Evolutionary conservation across 225 moss, liverwort and hornwort genomes (phyloP).

Genomic region (Physcomitrellopsis africana): DNA sequence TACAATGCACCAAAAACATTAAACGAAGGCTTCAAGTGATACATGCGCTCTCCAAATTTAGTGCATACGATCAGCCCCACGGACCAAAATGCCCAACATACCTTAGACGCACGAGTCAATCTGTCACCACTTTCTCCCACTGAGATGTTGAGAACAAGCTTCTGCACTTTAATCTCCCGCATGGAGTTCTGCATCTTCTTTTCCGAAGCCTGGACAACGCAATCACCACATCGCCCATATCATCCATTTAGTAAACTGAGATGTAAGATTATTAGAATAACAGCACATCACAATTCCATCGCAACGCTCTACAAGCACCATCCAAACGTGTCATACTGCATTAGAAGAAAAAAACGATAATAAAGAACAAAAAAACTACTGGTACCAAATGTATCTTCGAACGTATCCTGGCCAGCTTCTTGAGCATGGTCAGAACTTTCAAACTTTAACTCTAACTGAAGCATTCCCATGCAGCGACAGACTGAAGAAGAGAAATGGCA

Average conservation of each 20-base stretch:
- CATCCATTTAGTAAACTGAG: too few relatives aligned
- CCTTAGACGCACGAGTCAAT: slow-evolving; percentile 50
- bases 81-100: not conserved
- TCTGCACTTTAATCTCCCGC: slow-evolving; percentile 19
- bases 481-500: too few relatives aligned
- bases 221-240: too few relatives aligned
- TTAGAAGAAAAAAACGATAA: too few relatives aligned
- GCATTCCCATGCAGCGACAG: too few relatives aligned
- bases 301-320: not conserved
- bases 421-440: not conserved
- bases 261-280: not conserved
- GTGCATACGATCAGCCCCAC: not conserved
- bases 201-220: slow-evolving; percentile 12
- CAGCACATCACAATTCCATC: not conserved
- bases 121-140: slow-evolving; percentile 52
- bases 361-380: too few relatives aligned
- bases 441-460: not conserved
- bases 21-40: too few relatives aligned
- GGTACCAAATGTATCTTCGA: too few relatives aligned
- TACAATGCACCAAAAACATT: not conserved
- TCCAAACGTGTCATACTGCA: not conserved
- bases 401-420: too few relatives aligned
- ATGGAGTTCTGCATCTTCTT: slow-evolving; percentile 29
- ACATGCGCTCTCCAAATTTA: not conserved
- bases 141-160: slow-evolving; percentile 49